A percentile compares a stretch with the other conserved stretches of the same genome.
These are phyloP conservation scores for Cordyceps fumosorosea DNA, from an alignment of 2,329 filamentous ascomycete genomes.

Conservation along the genomic window DNA sequence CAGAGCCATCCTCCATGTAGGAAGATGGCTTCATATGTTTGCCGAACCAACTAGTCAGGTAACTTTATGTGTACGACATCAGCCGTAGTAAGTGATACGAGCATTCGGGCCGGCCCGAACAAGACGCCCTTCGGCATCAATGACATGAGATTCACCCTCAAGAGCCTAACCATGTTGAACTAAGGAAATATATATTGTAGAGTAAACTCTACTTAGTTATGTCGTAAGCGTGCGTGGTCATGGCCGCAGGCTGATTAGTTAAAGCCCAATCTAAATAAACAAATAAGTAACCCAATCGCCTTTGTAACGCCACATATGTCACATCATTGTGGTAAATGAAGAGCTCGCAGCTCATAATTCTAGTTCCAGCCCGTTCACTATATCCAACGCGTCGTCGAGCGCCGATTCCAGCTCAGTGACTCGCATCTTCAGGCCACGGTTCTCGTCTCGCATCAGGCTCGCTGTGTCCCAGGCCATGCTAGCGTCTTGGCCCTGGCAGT, in stretches of 20 bases:
- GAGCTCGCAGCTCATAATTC: background rate
- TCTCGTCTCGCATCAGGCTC: conserved; percentile 55
- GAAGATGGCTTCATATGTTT: background rate
- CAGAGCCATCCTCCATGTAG: background rate
- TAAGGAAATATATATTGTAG: background rate
- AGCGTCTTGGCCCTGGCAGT: conserved; percentile 52
- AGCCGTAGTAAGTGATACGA: no score
- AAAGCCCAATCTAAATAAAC: no score
- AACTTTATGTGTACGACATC: background rate
- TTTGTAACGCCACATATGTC: conserved; percentile 8
- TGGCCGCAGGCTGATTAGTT: background rate
- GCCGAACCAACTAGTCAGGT: no score
- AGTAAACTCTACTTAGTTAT: background rate
- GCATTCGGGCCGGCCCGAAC: no score
- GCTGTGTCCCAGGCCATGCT: conserved; percentile 61
- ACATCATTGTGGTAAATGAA: background rate
- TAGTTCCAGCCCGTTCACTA: conserved; percentile 43
- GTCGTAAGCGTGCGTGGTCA: background rate
- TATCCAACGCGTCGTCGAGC: conserved; percentile 55
- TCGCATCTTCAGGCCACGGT: conserved; percentile 52
- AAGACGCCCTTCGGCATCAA: no score
- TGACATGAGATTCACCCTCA: background rate
- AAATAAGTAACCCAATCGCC: background rate
- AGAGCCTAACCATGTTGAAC: background rate
- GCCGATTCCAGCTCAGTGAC: conserved; percentile 53